Base-by-base conservation (phyloP, 306 rosid genomes). In the Lagenaria siceraria region DNA sequence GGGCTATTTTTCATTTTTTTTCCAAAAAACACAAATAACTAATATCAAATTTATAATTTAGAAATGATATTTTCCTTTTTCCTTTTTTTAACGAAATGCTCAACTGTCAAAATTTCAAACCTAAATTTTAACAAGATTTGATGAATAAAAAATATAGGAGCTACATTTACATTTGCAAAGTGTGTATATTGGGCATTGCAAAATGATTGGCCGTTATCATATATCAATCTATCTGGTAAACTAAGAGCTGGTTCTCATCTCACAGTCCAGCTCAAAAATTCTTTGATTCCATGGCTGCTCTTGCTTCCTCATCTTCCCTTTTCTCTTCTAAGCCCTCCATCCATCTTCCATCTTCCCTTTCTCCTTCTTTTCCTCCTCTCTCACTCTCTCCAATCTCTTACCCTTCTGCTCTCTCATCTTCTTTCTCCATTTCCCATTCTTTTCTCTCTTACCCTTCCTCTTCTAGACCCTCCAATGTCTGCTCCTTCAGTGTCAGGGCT, bases 231-330 rank as follows among this genome's bases (percentile, higher is more conserved):
- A n/a, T 52, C 61, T 31, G 2, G 4, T 38, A 33, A 74, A 18
- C 25, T 68, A 42, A 88, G 78, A 48, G 88, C 80, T 85, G 97
- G 87, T 83, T 87, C 88, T 86, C 84, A 85, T 52, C 89, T 85
- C 84, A 10, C 84, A 71, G 78, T 64, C 76, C 63, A 78, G 5
- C 31, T 40, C 70, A 52, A 22, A 38, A 38, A 35, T 46, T 72
- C 40, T 31, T 42, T 10, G 18, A n/a, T 69, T 64, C 92, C 86
- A 91, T 92, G 99, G 99, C 97, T 85, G 79, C 92, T 71, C 89
- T 89, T 82, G 83, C 93, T 85, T 90, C 92, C 31, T 73, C 93
- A 10, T 78, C 89, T 63, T 46, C 86, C 43, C 86, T 89, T 85
- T 75, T 84, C 87, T 79, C 91, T 55, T 64, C 90, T 21, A 46